Evolutionary conservation across 2,329 filamentous ascomycete genomes (phyloP), one percentile per base, ranked within the genome.

Genomic region (Aspergillus nomiae): DNA sequence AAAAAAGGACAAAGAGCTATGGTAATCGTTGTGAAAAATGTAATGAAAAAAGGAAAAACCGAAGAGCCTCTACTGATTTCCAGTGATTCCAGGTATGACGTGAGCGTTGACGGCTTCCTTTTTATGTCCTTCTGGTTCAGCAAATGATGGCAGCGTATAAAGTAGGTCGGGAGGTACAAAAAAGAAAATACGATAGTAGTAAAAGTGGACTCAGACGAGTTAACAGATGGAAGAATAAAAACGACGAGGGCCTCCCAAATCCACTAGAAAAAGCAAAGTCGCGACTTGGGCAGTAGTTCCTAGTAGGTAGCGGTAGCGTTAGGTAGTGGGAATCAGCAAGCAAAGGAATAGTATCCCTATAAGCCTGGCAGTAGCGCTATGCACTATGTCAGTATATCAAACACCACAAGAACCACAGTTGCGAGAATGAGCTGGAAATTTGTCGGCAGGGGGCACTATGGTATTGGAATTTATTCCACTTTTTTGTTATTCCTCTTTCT

Each of bases 71-170:
- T 54, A 36, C 14, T 34, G 32, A 36, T 54, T 54, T 24, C 50
- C n/a, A 69, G 67, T 62, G 69, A 66, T 66, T 67, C 64, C 55
- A 60, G 45, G 63, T 69, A 74, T 74, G 71, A 74, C 71, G 71
- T 74, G 70, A 73, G 67, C 63, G 61, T 63, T 60, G 57, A 50
- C 56, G 41, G 62, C 16, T 59, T 45, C 12, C 48, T n/a, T 26
- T 53, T n/a, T n/a, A 41, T 38, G 21, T 41, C 19, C 38, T 30
- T 24, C 43, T 50, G 50, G 26, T 51, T 53, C 46, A 50, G 38
- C 32, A 24, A 50, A 57, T 43, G 30, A 56, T 60, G 34, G 30
- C 38, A 28, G 12, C 32, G 34, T 54, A 55, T 43, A 34, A 14
- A 26, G 36, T 11, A 21, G 14, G 24, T 30, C 10, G 28, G 34